These are phyloP conservation scores for Allium cepa DNA, from an alignment of 106 monocot genomes.

Conservation along the genomic window DNA sequence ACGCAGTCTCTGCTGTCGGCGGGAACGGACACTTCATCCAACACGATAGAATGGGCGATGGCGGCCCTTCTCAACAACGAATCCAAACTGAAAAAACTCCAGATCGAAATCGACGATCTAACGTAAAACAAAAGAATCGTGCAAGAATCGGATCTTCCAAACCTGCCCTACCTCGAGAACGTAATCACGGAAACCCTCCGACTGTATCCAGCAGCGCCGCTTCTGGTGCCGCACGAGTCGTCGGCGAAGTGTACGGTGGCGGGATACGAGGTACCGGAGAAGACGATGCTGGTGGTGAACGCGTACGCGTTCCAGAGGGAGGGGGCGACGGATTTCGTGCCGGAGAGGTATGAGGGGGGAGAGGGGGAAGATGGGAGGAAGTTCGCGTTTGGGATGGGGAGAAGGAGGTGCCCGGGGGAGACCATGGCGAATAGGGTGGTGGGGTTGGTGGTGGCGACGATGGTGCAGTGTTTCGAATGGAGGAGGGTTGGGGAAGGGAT, in stretches of 20 bases:
- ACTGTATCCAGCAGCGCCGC: conserved; percentile 15
- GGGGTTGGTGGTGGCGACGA: no score
- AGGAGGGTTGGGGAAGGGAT: no score
- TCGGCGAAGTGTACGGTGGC: conserved; percentile 10
- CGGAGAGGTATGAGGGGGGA: conserved; percentile 25
- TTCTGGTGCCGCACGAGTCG: conserved; percentile 21
- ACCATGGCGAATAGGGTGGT: background rate
- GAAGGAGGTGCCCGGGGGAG: conserved; percentile 1
- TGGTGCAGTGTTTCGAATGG: no score
- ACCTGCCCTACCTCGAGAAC: conserved; percentile 24
- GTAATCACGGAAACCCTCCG: conserved; percentile 24
- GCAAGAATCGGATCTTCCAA: conserved; percentile 11
- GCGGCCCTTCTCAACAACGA: no score
- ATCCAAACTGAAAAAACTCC: background rate
- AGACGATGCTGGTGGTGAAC: conserved; percentile 27
- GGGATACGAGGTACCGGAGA: conserved; percentile 17
- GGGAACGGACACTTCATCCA: no score
- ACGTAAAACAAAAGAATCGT: background rate
- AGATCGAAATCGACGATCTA: background rate
- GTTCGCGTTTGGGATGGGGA: conserved; percentile 1
- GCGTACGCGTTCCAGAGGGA: conserved; percentile 23
- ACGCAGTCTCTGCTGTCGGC: no score
- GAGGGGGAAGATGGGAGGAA: background rate
- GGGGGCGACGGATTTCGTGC: conserved; percentile 14
- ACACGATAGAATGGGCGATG: no score